phyloP scores from a whole-genome alignment of 2,329 filamentous ascomycete genomes.

The Truncatella angustata region DNA sequence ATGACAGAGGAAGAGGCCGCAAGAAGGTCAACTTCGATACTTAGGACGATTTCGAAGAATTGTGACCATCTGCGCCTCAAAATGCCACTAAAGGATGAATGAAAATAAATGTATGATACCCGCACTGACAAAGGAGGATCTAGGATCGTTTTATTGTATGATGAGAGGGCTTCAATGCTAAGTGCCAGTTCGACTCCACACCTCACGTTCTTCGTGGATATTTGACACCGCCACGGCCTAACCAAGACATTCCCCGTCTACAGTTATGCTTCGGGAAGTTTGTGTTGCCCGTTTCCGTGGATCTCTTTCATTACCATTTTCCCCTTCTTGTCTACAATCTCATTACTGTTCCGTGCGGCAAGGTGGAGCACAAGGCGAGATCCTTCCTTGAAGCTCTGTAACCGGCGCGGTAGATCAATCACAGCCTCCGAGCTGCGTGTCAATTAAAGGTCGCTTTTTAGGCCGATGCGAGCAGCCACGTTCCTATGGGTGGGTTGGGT shows the following conservation, averaged over 20 bases:
- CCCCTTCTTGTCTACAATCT: background rate
- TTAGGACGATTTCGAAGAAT: conserved; percentile 18
- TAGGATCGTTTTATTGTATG: background rate
- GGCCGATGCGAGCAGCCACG: conserved; percentile 8
- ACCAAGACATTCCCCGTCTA: background rate
- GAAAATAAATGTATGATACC: conserved; percentile 7
- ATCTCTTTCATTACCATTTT: background rate
- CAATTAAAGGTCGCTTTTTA: conserved; percentile 9
- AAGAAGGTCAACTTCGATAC: conserved; percentile 54
- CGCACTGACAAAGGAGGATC: conserved; percentile 2
- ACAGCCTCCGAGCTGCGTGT: conserved; percentile 10
- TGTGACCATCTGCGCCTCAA: conserved; percentile 12
- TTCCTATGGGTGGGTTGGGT: conserved; percentile 10
- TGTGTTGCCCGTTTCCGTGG: no score
- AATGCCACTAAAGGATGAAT: background rate
- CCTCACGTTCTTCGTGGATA: no score
- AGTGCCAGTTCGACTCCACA: no score
- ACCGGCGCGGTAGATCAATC: conserved; percentile 68
- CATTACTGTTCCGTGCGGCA: conserved; percentile 56
- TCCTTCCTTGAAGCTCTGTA: conserved; percentile 73
- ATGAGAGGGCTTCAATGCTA: no score
- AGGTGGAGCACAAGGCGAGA: conserved; percentile 77
- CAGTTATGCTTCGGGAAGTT: no score
- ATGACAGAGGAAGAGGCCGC: conserved; percentile 42
- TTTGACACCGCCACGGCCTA: no score